Base-by-base conservation (phyloP, 2,329 filamentous ascomycete genomes). In the Pleoardoris graminearum region DNA sequence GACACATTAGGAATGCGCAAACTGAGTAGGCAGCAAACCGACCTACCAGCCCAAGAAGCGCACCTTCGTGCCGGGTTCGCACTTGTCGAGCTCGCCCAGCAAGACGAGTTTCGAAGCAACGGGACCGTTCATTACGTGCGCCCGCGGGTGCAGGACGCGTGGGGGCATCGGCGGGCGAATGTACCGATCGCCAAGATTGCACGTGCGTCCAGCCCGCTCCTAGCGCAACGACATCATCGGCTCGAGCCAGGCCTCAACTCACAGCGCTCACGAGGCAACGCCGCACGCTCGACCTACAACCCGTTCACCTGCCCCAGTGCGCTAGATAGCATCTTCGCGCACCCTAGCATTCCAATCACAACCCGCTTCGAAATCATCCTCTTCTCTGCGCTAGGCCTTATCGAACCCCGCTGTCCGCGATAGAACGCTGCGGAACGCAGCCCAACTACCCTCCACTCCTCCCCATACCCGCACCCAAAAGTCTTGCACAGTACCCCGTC, bases 41-140 rank as follows among this genome's bases (percentile, higher is more conserved):
- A 76, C 85, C 76, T 81, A 96, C 93, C 92, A 97, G 73, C 91
- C 92, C 45, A 97, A 76, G 72, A 97, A 96, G 55, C 93, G 87
- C 55, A 97, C 87, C 76, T 97, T 97, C n/a, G 85, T 83, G n/a
- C 83, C 83, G 3, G 69, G 54, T 19, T 75, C 72, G 41, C 80
- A 76, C 51, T 77, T 68, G 1, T 76, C 75, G n/a, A 80, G 60
- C 47, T 80, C 75, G 10, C 69, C 70, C 27, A 80, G 63, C 35
- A 79, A 68, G 54, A 86, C 84, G 8, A 80, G 70, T 29, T 61
- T 72, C 42, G 73, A 76, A 12, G 90, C 82, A 27, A 84, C 76
- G 23, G 89, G 88, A 30, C 62, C 66, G 53, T 68, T 71, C 73
- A 68, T 68, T 59, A 50, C 33, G 35, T 35, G n/a, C 12, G 11